Evolutionary conservation across 2,329 filamentous ascomycete genomes (phyloP).

Genomic region (Tolypocladium endophyticum): DNA sequence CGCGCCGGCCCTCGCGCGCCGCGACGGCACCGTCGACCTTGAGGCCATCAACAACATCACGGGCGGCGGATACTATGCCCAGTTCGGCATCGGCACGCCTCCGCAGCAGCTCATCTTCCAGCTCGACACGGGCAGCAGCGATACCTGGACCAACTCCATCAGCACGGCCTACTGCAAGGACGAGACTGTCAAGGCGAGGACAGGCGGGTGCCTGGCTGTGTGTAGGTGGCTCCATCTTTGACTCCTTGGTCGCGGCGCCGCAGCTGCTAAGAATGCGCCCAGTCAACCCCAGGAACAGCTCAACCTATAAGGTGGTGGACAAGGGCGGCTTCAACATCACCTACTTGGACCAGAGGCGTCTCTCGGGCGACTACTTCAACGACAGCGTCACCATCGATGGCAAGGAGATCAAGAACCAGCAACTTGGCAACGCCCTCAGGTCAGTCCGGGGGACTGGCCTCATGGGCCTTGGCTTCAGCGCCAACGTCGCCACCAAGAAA

Average conservation of each 20-base stretch:
- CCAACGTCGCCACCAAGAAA: constrained; percentile 32
- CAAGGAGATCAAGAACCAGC: constrained; percentile 33
- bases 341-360: constrained; percentile 48
- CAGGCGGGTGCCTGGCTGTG: neutral
- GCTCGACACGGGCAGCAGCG: constrained; percentile 54
- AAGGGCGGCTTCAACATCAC: constrained; percentile 42
- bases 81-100: constrained; percentile 49
- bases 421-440: constrained; percentile 42
- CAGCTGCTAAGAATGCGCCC: neutral
- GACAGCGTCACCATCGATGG: constrained; percentile 44
- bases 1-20: constrained; percentile 10
- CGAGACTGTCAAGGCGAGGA: constrained; percentile 18
- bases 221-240: neutral
- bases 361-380: constrained; percentile 45
- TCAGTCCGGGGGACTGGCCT: constrained; percentile 43
- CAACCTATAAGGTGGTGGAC: constrained; percentile 34
- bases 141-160: constrained; percentile 50
- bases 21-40: constrained; percentile 20
- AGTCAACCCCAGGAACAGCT: constrained; percentile 33
- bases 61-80: constrained; percentile 44
- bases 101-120: constrained; percentile 42
- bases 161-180: constrained; percentile 49
- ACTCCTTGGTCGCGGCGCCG: neutral
- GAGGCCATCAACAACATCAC: constrained; percentile 40
- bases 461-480: constrained; percentile 47